phyloP scores from a whole-genome alignment of 306 rosid genomes.

The Canavalia gladiata region DNA sequence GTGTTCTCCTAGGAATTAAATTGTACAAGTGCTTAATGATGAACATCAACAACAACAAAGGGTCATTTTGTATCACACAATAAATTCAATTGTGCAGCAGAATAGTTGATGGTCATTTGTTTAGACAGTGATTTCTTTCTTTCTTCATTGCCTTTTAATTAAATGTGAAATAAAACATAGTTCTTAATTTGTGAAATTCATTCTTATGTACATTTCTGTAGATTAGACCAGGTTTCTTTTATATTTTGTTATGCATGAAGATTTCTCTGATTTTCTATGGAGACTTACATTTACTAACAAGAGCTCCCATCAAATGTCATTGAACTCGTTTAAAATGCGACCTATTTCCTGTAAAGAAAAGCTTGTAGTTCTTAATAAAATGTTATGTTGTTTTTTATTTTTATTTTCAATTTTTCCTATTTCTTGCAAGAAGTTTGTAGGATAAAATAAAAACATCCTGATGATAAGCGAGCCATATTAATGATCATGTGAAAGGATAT shows the following conservation, averaged over 20 bases:
- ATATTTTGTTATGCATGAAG: conserved; percentile 6
- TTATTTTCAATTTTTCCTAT: background rate
- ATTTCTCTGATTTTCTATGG: conserved; percentile 5
- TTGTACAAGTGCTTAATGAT: background rate
- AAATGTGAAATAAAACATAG: background rate
- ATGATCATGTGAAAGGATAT: conserved; percentile 76
- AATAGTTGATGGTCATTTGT: conserved; percentile 18
- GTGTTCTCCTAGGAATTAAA: background rate
- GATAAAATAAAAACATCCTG: conserved; percentile 67
- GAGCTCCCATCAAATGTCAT: background rate
- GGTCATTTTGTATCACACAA: background rate
- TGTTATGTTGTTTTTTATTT: conserved; percentile 36
- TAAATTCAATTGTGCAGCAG: background rate
- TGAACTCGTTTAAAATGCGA: background rate
- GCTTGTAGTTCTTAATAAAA: background rate
- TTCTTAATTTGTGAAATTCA: background rate
- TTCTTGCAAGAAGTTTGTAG: conserved; percentile 65
- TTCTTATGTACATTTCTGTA: background rate
- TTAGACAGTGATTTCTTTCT: background rate
- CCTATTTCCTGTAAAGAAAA: conserved; percentile 8
- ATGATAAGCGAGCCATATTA: conserved; percentile 63
- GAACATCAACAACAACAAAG: background rate
- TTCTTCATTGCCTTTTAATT: background rate
- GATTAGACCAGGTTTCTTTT: background rate
- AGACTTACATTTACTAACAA: background rate